Evolutionary conservation across 768 basidiomycete genomes (phyloP).

Genomic region (Phylloporus arenicola): DNA sequence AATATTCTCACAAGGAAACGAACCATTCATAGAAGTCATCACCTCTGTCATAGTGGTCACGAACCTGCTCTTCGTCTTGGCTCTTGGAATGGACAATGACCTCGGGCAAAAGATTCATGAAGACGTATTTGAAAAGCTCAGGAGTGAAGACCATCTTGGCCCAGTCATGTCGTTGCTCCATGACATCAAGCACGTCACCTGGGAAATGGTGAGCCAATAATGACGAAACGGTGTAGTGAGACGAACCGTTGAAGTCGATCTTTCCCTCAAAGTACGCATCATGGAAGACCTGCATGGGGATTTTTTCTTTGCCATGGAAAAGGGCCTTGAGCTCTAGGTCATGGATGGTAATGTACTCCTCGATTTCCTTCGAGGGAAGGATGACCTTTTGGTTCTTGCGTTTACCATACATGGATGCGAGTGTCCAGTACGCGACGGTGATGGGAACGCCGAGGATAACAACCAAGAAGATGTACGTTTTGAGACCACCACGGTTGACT

Average conservation of each 20-base stretch:
- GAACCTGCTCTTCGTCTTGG: conserved; percentile 94
- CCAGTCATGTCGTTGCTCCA: conserved; percentile 97
- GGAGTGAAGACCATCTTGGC: conserved; percentile 85
- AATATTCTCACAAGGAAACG: not conserved
- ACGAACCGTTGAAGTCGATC: conserved; percentile 88
- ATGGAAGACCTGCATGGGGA: conserved; percentile 96
- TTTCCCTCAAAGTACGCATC: conserved; percentile 97
- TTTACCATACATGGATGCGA: conserved; percentile 76
- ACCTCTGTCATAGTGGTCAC: conserved; percentile 94
- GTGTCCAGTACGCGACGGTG: conserved; percentile 82
- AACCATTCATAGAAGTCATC: conserved; percentile 93
- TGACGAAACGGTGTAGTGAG: not conserved
- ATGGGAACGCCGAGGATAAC: conserved; percentile 70
- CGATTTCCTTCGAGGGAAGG: conserved; percentile 80
- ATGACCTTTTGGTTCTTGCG: conserved; percentile 81
- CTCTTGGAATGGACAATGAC: conserved; percentile 84
- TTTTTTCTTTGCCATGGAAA: conserved; percentile 84
- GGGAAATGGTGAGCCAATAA: not conserved
- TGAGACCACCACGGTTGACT: conserved; percentile 79
- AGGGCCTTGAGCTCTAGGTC: conserved; percentile 73
- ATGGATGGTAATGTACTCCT: conserved; percentile 87
- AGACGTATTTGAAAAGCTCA: conserved; percentile 91
- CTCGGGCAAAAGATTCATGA: conserved; percentile 84
- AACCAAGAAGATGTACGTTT: conserved; percentile 78
- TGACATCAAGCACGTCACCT: conserved; percentile 90